These are phyloP conservation scores for Phlebiopsis flavidoalba DNA, from an alignment of 768 basidiomycete genomes.

Conservation along the genomic window DNA sequence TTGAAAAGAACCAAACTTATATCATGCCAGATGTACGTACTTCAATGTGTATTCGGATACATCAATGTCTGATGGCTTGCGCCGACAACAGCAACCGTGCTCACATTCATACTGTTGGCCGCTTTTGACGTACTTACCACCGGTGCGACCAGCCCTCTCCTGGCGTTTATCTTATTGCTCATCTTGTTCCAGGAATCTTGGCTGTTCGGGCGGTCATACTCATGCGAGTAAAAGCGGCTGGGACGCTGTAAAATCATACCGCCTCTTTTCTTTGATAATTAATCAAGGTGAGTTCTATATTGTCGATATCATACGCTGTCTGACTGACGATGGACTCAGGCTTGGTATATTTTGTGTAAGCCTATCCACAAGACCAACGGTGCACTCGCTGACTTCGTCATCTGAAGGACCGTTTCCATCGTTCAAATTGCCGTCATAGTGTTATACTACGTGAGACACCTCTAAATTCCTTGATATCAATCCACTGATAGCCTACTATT, in stretches of 20 bases:
- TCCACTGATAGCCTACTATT: background rate
- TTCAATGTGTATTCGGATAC: background rate
- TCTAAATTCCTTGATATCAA: background rate
- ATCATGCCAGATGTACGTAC: background rate
- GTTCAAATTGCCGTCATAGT: conserved; percentile 4
- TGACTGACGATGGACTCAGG: background rate
- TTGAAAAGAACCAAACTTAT: background rate
- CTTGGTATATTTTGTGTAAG: conserved; percentile 4
- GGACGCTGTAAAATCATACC: background rate
- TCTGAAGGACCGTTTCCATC: background rate
- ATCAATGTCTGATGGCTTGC: background rate
- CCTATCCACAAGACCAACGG: background rate
- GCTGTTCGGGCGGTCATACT: background rate
- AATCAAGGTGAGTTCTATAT: background rate
- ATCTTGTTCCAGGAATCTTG: background rate
- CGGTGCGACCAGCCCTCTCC: background rate
- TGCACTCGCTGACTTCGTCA: background rate
- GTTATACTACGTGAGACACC: background rate
- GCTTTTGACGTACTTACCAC: conserved; percentile 10
- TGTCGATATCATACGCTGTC: background rate
- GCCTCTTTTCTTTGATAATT: background rate
- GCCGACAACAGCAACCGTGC: background rate
- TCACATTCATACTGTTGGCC: conserved; percentile 7
- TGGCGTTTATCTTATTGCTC: background rate
- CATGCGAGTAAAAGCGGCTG: background rate